Evolutionary conservation across 352 stramenopile genomes (phyloP).

Genomic region (Phytophthora fragariaefolia): DNA sequence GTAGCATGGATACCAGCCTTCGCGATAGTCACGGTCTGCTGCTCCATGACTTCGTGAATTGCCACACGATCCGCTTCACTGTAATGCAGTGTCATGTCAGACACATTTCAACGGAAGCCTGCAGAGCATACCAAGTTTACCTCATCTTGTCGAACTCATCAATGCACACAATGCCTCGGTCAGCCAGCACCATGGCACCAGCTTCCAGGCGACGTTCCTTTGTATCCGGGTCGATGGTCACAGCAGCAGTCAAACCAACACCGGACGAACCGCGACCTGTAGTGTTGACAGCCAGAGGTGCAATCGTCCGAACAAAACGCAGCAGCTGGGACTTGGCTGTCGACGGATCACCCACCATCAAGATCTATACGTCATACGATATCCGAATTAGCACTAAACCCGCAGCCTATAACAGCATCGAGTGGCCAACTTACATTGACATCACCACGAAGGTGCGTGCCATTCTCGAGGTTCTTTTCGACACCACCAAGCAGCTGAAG

Average conservation of each 20-base stretch:
- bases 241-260: conserved; percentile 97
- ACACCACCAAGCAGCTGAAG: conserved; percentile 90
- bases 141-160: conserved; percentile 99
- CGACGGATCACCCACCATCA: conserved; percentile 98
- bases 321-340: conserved; percentile 99
- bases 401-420: not conserved
- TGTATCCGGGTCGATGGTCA: conserved; percentile 97
- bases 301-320: conserved; percentile 96
- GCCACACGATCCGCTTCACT: conserved; percentile 97
- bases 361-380: conserved; percentile 47
- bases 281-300: conserved; percentile 92
- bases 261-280: conserved; percentile 84
- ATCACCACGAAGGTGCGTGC: conserved; percentile 99
- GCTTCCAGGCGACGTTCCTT: conserved; percentile 95
- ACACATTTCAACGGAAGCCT: not conserved
- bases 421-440: conserved; percentile 91
- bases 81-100: conserved; percentile 27
- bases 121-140: conserved; percentile 28
- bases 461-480: conserved; percentile 98
- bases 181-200: conserved; percentile 99
- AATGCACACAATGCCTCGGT: conserved; percentile 99
- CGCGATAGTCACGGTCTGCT: conserved; percentile 99
- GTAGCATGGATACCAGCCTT: conserved; percentile 99
- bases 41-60: conserved; percentile 99
- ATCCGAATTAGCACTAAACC: conserved; percentile 6